These are phyloP conservation scores for Antrodiella citrinella DNA, from an alignment of 768 basidiomycete species.

Conservation along the genomic window DNA sequence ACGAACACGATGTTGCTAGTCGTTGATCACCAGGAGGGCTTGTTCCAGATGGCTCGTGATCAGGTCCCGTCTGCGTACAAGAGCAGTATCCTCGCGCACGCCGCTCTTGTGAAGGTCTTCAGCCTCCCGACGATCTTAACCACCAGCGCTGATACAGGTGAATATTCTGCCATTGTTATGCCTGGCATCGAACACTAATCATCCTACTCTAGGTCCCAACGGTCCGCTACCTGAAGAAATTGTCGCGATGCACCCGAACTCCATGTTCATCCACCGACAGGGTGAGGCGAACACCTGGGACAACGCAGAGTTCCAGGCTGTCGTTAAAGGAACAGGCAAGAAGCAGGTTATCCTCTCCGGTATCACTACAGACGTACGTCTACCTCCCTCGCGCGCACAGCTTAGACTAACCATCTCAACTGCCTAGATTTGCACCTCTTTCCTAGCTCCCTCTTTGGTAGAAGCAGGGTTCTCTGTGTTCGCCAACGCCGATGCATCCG, in stretches of 20 bases:
- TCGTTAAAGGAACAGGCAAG: slow-evolving; percentile 39
- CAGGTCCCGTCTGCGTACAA: slow-evolving; percentile 29
- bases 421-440: slow-evolving; percentile 37
- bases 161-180: too few species aligned
- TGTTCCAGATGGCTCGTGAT: slow-evolving; percentile 40
- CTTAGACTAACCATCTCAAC: neutral
- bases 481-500: slow-evolving; percentile 40
- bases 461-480: slow-evolving; percentile 40
- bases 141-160: slow-evolving; percentile 36
- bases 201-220: slow-evolving; percentile 32
- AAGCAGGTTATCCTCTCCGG: slow-evolving; percentile 43
- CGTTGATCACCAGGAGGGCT: slow-evolving; percentile 41
- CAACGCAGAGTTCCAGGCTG: slow-evolving; percentile 37
- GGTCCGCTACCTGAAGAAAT: slow-evolving; percentile 40
- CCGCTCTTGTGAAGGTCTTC: slow-evolving; percentile 36
- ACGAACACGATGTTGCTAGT: slow-evolving; percentile 34
- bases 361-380: slow-evolving; percentile 39
- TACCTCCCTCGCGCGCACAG: neutral
- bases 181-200: too few species aligned
- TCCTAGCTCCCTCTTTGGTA: slow-evolving; percentile 38
- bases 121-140: slow-evolving; percentile 39
- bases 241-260: slow-evolving; percentile 35
- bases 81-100: slow-evolving; percentile 40
- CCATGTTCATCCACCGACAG: slow-evolving; percentile 35
- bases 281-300: slow-evolving; percentile 49